phyloP scores from a whole-genome alignment of 805 yeast species.

The Candida ortonii region DNA sequence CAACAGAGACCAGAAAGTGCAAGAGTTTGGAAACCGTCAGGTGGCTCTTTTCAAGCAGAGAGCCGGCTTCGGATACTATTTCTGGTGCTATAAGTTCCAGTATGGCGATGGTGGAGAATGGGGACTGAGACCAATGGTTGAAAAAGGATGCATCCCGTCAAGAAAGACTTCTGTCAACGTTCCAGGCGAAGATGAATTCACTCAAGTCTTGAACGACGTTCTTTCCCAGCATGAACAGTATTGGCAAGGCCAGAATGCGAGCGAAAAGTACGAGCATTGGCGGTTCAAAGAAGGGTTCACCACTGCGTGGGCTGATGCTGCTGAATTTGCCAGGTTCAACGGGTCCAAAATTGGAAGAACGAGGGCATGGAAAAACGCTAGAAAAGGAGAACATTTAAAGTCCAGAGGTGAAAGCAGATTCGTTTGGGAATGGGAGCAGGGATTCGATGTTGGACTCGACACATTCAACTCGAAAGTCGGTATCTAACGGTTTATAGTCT shows the following conservation, averaged over 20 bases:
- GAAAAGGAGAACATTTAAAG: slow-evolving; percentile 59
- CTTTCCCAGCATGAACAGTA: slow-evolving; percentile 52
- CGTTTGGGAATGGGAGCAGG: slow-evolving; percentile 90
- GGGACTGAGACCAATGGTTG: slow-evolving; percentile 82
- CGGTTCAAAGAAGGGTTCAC: slow-evolving; percentile 76
- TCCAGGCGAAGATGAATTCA: slow-evolving; percentile 42
- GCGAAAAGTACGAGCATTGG: slow-evolving; percentile 73
- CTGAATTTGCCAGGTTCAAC: slow-evolving; percentile 63
- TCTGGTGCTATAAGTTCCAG: slow-evolving; percentile 89
- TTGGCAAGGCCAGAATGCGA: slow-evolving; percentile 61
- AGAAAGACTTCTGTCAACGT: slow-evolving; percentile 22
- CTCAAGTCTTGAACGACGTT: slow-evolving; percentile 38
- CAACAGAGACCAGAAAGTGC: slow-evolving; percentile 54
- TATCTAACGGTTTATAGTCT: slow-evolving; percentile 1
- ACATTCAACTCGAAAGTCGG: slow-evolving; percentile 32
- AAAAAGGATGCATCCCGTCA: slow-evolving; percentile 53
- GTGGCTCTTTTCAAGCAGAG: slow-evolving; percentile 43
- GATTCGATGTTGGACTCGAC: slow-evolving; percentile 62
- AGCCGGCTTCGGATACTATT: slow-evolving; percentile 70
- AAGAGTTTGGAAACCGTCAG: slow-evolving; percentile 61
- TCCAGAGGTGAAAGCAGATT: slow-evolving; percentile 53
- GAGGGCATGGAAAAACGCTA: slow-evolving; percentile 62
- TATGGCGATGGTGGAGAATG: slow-evolving; percentile 95
- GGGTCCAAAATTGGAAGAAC: slow-evolving; percentile 74
- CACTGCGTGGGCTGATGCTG: slow-evolving; percentile 71